Evolutionary conservation across 805 yeast genomes (phyloP), one percentile per base, ranked within the genome.

Genomic region (Debaryomyces hansenii): DNA sequence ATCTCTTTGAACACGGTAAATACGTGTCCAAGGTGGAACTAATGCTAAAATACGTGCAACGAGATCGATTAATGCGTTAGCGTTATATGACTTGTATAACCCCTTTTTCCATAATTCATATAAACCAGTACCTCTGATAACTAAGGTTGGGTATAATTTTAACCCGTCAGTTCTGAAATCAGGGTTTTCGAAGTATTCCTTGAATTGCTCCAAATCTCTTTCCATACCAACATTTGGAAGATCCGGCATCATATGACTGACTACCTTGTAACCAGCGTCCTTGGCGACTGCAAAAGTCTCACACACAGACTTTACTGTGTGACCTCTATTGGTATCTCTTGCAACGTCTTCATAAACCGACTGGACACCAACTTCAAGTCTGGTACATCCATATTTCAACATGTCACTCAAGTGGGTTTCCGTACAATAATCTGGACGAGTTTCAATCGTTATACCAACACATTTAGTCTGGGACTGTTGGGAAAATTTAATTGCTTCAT

Each of bases 171-270:
- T 94, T 66, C 99, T 80, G 69, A 94, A 94, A 24, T 83, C 96
- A 1, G 99, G 99, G 64, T 89, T 94, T 58, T 92, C 98, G 63
- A 94, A 94, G 71, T 94, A 94, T 65, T 94, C 99, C 59, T 85
- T 82, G 63, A 94, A 94, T 70, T 94, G 99, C 60, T 90, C 96
- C 48, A 92, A 72, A 64, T 94, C 99, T 64, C 99, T 81, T 69
- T 94, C 99, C 96, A 92, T 89, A 15, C 98, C 99, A 48, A 94
- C 97, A 60, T 94, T 94, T 14, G 99, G 99, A 58, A 94, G 76
- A 74, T 94, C 99, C 12, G 99, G 99, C 99, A 94, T 94, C 99
- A 94, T 94, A 70, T 94, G 99, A 54, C 96, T 84, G 20, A 94
- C 99, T 44, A 94, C 96, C 64, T 94, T 94, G 69, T 91, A 94